Percentiles rank a stretch among this genome's conserved stretches.
phyloP scores from a whole-genome alignment of 495 filamentous ascomycete species.

The Daldinia caldariorum region DNA sequence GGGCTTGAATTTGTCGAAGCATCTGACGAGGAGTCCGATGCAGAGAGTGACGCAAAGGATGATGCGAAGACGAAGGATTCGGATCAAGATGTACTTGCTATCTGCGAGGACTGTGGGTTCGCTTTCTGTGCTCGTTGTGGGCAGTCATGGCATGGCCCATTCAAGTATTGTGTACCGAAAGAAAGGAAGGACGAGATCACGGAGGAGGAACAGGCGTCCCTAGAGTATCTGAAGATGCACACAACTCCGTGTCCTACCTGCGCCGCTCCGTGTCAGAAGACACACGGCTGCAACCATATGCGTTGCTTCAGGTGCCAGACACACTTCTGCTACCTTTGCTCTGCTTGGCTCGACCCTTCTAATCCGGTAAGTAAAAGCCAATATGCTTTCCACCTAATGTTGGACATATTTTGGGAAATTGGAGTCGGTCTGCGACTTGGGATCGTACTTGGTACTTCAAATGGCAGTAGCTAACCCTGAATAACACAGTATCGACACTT shows the following conservation, averaged over 20 bases:
- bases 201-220: conserved; percentile 82
- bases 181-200: conserved; percentile 72
- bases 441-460: background rate
- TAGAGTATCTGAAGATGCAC: conserved; percentile 81
- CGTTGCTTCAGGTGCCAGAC: conserved; percentile 87
- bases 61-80: conserved; percentile 35
- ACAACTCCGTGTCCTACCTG: conserved; percentile 94
- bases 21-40: conserved; percentile 60
- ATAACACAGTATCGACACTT: conserved; percentile 75
- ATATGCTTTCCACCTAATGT: background rate
- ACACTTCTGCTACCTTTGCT: conserved; percentile 97
- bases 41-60: conserved; percentile 50
- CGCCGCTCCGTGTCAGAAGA: conserved; percentile 84
- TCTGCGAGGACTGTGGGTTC: conserved; percentile 90
- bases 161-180: conserved; percentile 67
- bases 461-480: conserved; percentile 16
- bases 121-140: conserved; percentile 79
- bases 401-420: background rate
- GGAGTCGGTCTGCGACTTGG: background rate
- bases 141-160: conserved; percentile 90
- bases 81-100: conserved; percentile 63
- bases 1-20: conserved; percentile 60
- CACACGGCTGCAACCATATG: conserved; percentile 98
- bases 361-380: conserved; percentile 65
- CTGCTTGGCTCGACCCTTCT: conserved; percentile 77